Percentiles rank a stretch among this genome's conserved stretches.
Conservation (phyloP, 495 filamentous ascomycete species). For the Penicillium crystallinum region DNA sequence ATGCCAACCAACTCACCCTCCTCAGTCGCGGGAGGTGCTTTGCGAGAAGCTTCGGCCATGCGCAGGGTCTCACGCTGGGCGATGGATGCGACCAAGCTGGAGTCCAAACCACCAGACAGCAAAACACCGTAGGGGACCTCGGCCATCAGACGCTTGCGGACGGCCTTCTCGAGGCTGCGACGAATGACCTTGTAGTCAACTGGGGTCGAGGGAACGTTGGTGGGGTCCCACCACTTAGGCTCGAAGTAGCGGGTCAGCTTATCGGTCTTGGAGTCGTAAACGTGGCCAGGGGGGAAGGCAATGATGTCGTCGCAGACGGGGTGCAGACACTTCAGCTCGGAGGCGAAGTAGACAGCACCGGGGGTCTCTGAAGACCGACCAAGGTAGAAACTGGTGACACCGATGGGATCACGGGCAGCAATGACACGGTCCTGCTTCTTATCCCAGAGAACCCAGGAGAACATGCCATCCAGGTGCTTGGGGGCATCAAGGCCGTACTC, state of each 20-base stretch:
- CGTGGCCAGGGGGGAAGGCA: slow-evolving; percentile 87
- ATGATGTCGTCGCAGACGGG: slow-evolving; percentile 94
- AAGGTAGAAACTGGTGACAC: slow-evolving; percentile 95
- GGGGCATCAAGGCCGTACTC: slow-evolving; percentile 90
- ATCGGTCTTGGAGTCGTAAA: slow-evolving; percentile 89
- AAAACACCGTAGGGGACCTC: slow-evolving; percentile 97
- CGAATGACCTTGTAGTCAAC: slow-evolving; percentile 78
- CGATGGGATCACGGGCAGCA: slow-evolving; percentile 93
- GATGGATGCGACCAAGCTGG: slow-evolving; percentile 89
- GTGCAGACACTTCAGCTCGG: slow-evolving; percentile 89
- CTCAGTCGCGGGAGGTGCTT: slow-evolving; percentile 4
- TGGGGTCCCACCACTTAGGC: slow-evolving; percentile 87
- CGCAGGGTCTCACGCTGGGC: slow-evolving; percentile 86
- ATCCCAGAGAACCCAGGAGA: slow-evolving; percentile 97
- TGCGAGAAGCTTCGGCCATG: slow-evolving; percentile 54
- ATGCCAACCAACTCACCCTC: slow-evolving; percentile 79
- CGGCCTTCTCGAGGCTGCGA: slow-evolving; percentile 78
- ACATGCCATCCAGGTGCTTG: slow-evolving; percentile 97
- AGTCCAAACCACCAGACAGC: slow-evolving; percentile 92
- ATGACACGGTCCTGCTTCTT: slow-evolving; percentile 84
- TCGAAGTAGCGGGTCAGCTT: slow-evolving; percentile 80
- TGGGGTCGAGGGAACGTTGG: slow-evolving; percentile 67
- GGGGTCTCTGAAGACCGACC: slow-evolving; percentile 81
- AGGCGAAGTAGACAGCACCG: slow-evolving; percentile 87
- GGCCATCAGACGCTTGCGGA: slow-evolving; percentile 95